Evolutionary conservation across 2,329 filamentous ascomycete genomes (phyloP), one percentile per base, ranked within the genome.

Genomic region (Boeremia lycopersici): DNA sequence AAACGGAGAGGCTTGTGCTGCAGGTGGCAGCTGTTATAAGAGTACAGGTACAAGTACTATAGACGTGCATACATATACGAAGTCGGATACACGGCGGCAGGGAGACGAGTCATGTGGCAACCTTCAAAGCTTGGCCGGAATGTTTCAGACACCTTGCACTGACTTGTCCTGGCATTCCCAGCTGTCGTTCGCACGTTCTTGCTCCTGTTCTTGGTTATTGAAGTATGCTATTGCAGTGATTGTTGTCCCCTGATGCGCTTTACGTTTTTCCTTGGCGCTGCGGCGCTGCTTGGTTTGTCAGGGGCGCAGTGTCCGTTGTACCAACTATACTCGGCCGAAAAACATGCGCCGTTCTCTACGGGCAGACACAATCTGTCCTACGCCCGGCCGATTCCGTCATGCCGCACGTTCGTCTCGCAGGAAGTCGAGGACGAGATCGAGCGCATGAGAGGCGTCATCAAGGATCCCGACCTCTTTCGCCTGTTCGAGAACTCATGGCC

Each of bases 401-500:
- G 79, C 59, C 73, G 79, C 13, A 81, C 79, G 0, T 81, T 80
- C 64, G 64, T 71, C 26, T 74, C 74, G 2, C 71, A 68, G 7
- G 69, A 74, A 5, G 72, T 82, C 9, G 78, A 82, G 57, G 61
- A 65, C 23, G 67, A 71, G 6, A 72, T 80, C 39, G 56, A 63
- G 15, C 57, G 70, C 5, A 57, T 77, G 48, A 62, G 64, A 9
- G 50, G 61, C 12, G 68, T 77, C 10, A 79, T 81, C 45, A 60
- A 66, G 2, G 79, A 82, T 56, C 77, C 77, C 6, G 89, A 93
- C 69, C 79, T 92, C 11, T 85, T 82, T 69, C 81, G 87, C 1
- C 74, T 92, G 4, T 91, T 92, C 64, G 77, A 86, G 64, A 92
- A 92, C 68, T 79, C 84, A 1, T 91, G 85, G 74, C 88, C 89